Conservation (phyloP, 345 rosid species). For the Schrenkiella parvula region DNA sequence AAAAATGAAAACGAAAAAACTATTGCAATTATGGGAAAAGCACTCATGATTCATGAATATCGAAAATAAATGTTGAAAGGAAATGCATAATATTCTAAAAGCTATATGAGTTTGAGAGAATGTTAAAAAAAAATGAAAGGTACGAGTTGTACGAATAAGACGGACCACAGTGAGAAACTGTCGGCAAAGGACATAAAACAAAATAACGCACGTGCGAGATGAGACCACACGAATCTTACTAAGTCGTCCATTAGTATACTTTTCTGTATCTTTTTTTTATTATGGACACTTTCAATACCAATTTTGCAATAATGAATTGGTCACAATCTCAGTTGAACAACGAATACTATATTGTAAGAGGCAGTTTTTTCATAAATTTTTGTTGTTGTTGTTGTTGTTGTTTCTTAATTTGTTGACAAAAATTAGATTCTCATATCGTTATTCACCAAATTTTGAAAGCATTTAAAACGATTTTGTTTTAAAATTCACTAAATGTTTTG, state of each 20-base stretch:
- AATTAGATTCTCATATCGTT: no score
- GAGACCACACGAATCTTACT: constrained; percentile 19
- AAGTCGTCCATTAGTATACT: background rate
- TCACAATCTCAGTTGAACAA: background rate
- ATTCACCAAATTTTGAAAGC: no score
- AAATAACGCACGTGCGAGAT: constrained; percentile 16
- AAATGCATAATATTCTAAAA: background rate
- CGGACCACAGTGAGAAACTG: constrained; percentile 16
- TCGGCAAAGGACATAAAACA: constrained; percentile 26
- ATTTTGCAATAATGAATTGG: background rate
- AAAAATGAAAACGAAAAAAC: no score
- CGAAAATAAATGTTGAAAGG: background rate
- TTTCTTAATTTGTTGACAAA: background rate
- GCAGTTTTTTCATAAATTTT: no score
- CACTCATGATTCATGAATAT: background rate
- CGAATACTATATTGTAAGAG: background rate
- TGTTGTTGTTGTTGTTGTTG: no score
- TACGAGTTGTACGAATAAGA: constrained; percentile 26
- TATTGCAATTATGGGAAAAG: background rate
- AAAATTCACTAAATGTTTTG: no score
- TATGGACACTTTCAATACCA: background rate
- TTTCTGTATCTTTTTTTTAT: background rate
- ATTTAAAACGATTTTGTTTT: no score
- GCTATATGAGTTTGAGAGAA: background rate
- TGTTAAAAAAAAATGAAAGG: background rate